These are phyloP conservation scores for Candida dendrica DNA, from an alignment of 805 yeast genomes.

Conservation along the genomic window DNA sequence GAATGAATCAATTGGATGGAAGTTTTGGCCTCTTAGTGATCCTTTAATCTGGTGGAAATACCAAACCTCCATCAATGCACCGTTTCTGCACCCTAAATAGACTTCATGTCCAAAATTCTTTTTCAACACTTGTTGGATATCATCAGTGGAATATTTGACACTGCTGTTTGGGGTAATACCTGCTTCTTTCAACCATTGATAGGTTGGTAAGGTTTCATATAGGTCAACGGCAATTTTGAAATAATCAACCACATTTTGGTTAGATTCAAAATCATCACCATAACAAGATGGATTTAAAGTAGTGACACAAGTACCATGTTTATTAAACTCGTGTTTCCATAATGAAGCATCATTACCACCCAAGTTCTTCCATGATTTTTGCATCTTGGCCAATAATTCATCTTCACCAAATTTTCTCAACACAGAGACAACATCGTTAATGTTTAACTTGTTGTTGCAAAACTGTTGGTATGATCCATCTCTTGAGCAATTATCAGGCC, in stretches of 20 bases:
- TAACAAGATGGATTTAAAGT: conserved; percentile 75
- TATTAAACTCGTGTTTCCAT: conserved; percentile 91
- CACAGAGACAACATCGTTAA: conserved; percentile 40
- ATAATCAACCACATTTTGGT: conserved; percentile 57
- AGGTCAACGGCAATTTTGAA: conserved; percentile 52
- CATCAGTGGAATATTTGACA: conserved; percentile 47
- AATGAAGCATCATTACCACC: conserved; percentile 60
- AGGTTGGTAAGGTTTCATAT: conserved; percentile 58
- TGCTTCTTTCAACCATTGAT: conserved; percentile 51
- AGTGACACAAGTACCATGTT: conserved; percentile 88
- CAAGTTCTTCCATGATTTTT: conserved; percentile 63
- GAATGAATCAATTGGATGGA: conserved; percentile 54
- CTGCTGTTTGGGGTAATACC: conserved; percentile 64
- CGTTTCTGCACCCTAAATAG: conserved; percentile 51
- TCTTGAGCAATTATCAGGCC: conserved; percentile 75
- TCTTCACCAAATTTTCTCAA: conserved; percentile 38
- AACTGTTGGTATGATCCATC: conserved; percentile 75
- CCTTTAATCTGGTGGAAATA: conserved; percentile 76
- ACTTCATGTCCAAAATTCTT: conserved; percentile 49
- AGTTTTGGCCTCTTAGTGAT: conserved; percentile 58
- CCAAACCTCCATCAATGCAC: conserved; percentile 50
- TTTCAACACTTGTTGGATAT: conserved; percentile 45
- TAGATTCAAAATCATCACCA: conserved; percentile 17
- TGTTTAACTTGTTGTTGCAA: conserved; percentile 57
- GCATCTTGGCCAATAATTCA: conserved; percentile 52